Evolutionary conservation across 2,329 filamentous ascomycete species (phyloP), one percentile per base, ranked within the genome.

Genomic region (Diplodia seriata): DNA sequence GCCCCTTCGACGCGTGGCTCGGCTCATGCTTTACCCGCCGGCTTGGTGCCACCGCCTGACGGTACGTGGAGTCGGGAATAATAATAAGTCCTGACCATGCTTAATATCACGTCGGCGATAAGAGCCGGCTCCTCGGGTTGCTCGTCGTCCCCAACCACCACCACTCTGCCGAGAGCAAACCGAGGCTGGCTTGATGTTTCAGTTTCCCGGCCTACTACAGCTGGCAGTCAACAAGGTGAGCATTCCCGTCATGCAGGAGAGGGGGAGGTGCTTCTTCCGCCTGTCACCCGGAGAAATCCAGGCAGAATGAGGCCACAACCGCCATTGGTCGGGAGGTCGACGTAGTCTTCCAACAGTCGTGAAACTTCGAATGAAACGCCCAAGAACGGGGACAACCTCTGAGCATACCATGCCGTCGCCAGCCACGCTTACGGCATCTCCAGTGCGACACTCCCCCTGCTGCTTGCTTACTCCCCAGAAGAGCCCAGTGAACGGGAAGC

Each of bases 331-430:
- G 3, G 33, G 23, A 62, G 36, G 6, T 6, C 43, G 23, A 62
- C 14, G n/a, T 20, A 47, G 3, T 20, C 43, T 33, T 62, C 26
- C 26, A 62, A 49, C 57, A 43, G 23, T 51, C 20, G 8, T 63
- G 59, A 63, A 29, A 51, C 59, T 31, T 51, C n/a, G 47, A 26
- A 20, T 38, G 50, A 63, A 51, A 51, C 59, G 4, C 7, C 6
- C 2, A 33, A 33, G 26, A 31, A 18, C 43, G 5, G 18, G 18
- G 43, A 47, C 43, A n/a, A 47, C n/a, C n/a, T 11, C 9, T 47
- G n/a, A 18, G 43, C 43, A 33, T 6, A 14, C 23, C 4, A 14
- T 43, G 1, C 43, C 8, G 18, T 33, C n/a, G 8, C 18, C 57
- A 62, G 40, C 43, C 29, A 50, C n/a, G 47, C 6, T 23, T 12